Base-by-base conservation (phyloP, 2,329 filamentous ascomycete genomes). In the Kalaharituber pfeilii region DNA sequence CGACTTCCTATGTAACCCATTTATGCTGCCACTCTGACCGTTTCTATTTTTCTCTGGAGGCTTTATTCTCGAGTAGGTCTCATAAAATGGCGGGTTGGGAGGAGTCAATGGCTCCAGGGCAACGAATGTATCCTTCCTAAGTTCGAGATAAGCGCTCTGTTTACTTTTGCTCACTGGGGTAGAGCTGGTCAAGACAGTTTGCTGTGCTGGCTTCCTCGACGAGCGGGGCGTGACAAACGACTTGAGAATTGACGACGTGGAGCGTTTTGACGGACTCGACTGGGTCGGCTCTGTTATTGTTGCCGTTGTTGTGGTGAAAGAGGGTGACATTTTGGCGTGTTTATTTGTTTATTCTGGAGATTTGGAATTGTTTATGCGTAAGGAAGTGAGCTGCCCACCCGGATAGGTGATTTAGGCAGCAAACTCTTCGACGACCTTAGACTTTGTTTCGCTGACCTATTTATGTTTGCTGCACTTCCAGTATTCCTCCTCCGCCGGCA, bases 151-250 rank as follows among this genome's bases (percentile, higher is more conserved):
- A 27, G 58, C 53, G 36, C 30, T 9, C 28, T 39, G 49, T 11
- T 18, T 27, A 4, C n/a, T 20, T 9, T 50, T 33, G 11, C 51
- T 47, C 30, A 52, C 50, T 13, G 54, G 53, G 13, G 39, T 28
- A 7, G 50, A 26, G 29, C 53, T 53, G 27, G 52, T 55, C 25
- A 56, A 52, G 2, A 51, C 39, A 26, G 24, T 29, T 24, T 11
- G 24, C 11, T 18, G 13, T 49, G 47, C 6, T 33, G 53, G 11
- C 22, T 22, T 22, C 26, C 33, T 28, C 39, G 52, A 13, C n/a
- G 22, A 58, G 47, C 53, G 57, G 18, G 59, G 59, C 13, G 59
- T 59, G 52, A 61, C 58, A 50, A 60, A 57, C n/a, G 59, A 60
- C 49, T 54, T 59, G 39, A 61, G 56, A 36, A 60, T 57, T 44